Evolutionary conservation across 2,329 filamentous ascomycete species (phyloP).

Genomic region (Fusarium multiceps): DNA sequence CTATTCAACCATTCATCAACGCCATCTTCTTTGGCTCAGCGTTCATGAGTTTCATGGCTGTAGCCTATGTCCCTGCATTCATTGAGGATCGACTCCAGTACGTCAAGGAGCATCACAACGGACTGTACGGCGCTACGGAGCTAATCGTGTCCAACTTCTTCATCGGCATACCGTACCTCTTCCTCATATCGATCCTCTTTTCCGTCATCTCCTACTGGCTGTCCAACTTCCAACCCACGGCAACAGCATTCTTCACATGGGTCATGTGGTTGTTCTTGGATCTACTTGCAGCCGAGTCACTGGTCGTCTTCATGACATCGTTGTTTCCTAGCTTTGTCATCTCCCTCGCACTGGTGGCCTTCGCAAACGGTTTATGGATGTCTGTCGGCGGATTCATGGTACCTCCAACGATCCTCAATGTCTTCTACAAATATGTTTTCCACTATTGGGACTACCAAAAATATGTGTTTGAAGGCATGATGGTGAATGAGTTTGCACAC

Average conservation of each 20-base stretch:
- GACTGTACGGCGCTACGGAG: slow-evolving; percentile 78
- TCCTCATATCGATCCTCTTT: slow-evolving; percentile 81
- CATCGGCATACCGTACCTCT: slow-evolving; percentile 83
- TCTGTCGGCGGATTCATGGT: slow-evolving; percentile 86
- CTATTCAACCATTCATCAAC: slow-evolving; percentile 85
- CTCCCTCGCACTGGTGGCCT: slow-evolving; percentile 81
- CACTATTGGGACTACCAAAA: slow-evolving; percentile 90
- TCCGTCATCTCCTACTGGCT: slow-evolving; percentile 84
- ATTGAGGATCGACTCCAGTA: slow-evolving; percentile 65
- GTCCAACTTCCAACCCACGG: slow-evolving; percentile 75
- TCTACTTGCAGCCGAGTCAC: slow-evolving; percentile 81
- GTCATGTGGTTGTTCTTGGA: slow-evolving; percentile 89
- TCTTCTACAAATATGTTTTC: slow-evolving; percentile 88
- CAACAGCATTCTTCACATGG: slow-evolving; percentile 77
- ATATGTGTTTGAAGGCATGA: slow-evolving; percentile 92
- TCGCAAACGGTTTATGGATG: slow-evolving; percentile 93
- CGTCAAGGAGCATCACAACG: slow-evolving; percentile 78
- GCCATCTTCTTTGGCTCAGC: slow-evolving; percentile 81
- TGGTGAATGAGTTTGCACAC: slow-evolving; percentile 84
- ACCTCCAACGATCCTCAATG: slow-evolving; percentile 76
- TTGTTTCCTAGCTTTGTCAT: slow-evolving; percentile 85
- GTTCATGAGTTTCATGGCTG: slow-evolving; percentile 84
- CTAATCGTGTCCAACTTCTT: slow-evolving; percentile 85
- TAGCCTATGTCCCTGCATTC: slow-evolving; percentile 86
- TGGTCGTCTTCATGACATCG: slow-evolving; percentile 80